A percentile compares a stretch with the other conserved stretches of the same genome.
phyloP scores from a whole-genome alignment of 345 rosid species.

The Populus nigra region DNA sequence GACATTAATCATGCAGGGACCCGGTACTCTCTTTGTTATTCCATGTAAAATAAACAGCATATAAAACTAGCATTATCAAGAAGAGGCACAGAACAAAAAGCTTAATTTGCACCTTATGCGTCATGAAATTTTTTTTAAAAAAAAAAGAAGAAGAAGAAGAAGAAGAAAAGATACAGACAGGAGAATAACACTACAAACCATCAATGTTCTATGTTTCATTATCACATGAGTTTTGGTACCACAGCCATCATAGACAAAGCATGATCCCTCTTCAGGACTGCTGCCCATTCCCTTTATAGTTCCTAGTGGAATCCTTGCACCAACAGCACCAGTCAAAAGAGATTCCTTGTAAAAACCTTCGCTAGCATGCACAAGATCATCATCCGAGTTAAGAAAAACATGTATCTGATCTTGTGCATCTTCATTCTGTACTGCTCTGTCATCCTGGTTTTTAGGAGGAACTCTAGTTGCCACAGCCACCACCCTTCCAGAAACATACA shows the following conservation, averaged over 20 bases:
- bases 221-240: conserved; percentile 82
- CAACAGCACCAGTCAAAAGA: conserved; percentile 23
- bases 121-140: neutral
- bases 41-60: conserved; percentile 6
- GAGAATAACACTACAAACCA: conserved; percentile 58
- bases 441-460: conserved; percentile 50
- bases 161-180: conserved; percentile 10
- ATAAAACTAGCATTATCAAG: conserved; percentile 1
- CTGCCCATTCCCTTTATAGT: conserved; percentile 70
- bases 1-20: neutral
- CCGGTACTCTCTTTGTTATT: neutral
- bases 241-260: conserved; percentile 63
- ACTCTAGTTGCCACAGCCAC: conserved; percentile 76
- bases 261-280: conserved; percentile 74
- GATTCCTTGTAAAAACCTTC: conserved; percentile 22
- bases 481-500: conserved; percentile 67
- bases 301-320: conserved; percentile 58
- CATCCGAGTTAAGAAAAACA: conserved; percentile 60
- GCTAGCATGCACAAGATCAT: conserved; percentile 21
- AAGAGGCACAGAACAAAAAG: neutral
- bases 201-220: conserved; percentile 86
- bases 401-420: conserved; percentile 62
- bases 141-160: no score
- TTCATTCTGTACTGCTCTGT: conserved; percentile 34
- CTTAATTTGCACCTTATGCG: conserved; percentile 10